Conservation (phyloP, 164 flowering plant species). For the Brasenia schreberi region DNA sequence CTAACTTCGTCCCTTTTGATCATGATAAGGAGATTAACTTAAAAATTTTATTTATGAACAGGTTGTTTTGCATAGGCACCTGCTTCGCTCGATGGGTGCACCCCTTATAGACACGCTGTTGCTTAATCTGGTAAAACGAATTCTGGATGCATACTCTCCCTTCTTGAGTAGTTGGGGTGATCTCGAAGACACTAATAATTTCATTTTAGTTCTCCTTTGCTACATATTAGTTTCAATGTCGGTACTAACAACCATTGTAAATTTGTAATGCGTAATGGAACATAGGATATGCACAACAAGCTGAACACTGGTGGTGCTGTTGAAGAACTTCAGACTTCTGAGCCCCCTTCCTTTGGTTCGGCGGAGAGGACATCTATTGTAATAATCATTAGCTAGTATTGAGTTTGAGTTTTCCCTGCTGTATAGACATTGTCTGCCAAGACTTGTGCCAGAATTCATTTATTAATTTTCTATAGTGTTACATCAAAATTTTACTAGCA, state of each 20-base stretch:
- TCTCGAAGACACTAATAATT: too few species aligned
- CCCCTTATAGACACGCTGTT: conserved; percentile 61
- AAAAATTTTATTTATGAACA: conserved; percentile 11
- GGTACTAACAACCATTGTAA: not conserved
- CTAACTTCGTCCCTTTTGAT: not conserved
- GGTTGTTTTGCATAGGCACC: conserved; percentile 79
- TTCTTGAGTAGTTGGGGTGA: too few species aligned
- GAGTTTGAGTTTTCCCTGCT: too few species aligned
- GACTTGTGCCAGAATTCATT: too few species aligned
- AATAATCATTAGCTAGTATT: conserved; percentile 12
- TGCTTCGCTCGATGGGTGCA: conserved; percentile 64
- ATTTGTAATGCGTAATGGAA: too few species aligned
- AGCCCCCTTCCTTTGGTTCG: conserved; percentile 33
- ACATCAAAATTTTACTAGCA: not conserved
- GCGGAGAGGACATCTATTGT: conserved; percentile 67
- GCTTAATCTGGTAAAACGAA: conserved; percentile 42
- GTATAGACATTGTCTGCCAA: too few species aligned
- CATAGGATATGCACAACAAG: conserved; percentile 66
- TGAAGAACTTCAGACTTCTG: conserved; percentile 42
- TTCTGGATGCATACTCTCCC: too few species aligned
- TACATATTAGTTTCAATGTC: not conserved
- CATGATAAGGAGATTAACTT: not conserved
- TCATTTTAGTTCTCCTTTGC: too few species aligned
- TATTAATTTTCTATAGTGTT: too few species aligned
- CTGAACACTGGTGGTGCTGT: conserved; percentile 74